Percentiles rank a stretch among this genome's conserved stretches.
Evolutionary conservation across 78 protist genomes (phyloP).

Genomic region (Dictyostelium discoideum): DNA sequence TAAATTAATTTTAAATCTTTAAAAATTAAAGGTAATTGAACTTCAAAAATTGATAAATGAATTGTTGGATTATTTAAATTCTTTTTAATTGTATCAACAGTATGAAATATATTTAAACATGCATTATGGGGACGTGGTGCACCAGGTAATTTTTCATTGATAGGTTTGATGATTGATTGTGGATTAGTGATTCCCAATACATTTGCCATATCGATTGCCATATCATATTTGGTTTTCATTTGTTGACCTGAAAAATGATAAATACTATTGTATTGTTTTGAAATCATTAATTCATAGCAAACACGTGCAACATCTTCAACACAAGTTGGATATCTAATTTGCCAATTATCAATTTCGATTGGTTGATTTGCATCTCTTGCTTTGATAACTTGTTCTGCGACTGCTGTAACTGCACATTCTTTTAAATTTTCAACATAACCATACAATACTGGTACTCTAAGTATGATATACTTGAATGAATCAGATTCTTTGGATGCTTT

Average conservation of each 20-base stretch:
- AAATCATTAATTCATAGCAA: neutral
- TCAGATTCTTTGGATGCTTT: neutral
- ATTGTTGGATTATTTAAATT: neutral
- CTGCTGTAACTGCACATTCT: constrained; percentile 46
- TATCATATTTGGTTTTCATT: constrained; percentile 39
- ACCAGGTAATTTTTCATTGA: neutral
- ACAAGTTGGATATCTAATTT: constrained; percentile 48
- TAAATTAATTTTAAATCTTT: neutral
- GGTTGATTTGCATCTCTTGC: neutral
- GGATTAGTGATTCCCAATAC: neutral
- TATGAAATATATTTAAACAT: constrained; percentile 5
- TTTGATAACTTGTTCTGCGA: constrained; percentile 25
- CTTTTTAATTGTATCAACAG: constrained; percentile 1
- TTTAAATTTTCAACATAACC: constrained; percentile 48
- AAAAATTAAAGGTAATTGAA: neutral
- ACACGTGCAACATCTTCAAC: constrained; percentile 68
- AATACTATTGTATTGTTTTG: constrained; percentile 5
- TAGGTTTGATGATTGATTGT: neutral
- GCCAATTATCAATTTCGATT: constrained; percentile 70
- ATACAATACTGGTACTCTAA: constrained; percentile 66
- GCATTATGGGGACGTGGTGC: constrained; percentile 67
- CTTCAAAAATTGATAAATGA: neutral
- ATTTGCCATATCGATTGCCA: constrained; percentile 36
- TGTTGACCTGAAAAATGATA: constrained; percentile 24
- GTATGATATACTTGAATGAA: neutral